Percentiles rank a stretch among this genome's conserved stretches.
These are phyloP conservation scores for Talaromyces thailandensis DNA, from an alignment of 495 filamentous ascomycete genomes.

Conservation along the genomic window DNA sequence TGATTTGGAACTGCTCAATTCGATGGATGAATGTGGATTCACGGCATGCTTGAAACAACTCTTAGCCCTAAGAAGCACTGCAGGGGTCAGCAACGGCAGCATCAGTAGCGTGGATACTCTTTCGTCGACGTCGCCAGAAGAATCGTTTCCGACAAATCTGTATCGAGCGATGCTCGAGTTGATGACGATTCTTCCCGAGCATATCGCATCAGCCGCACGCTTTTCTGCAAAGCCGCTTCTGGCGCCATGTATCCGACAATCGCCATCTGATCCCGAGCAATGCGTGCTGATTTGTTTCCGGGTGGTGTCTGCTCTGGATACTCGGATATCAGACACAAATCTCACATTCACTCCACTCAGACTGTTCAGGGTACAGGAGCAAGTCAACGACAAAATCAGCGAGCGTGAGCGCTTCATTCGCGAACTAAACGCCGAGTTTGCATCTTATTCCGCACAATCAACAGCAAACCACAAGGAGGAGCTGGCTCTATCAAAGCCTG, in stretches of 20 bases:
- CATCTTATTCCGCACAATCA: constrained; percentile 10
- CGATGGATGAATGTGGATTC: constrained; percentile 51
- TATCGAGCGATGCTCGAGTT: constrained; percentile 32
- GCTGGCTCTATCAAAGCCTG: neutral
- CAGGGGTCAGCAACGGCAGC: neutral
- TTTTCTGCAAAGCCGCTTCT: constrained; percentile 40
- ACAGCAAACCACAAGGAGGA: constrained; percentile 8
- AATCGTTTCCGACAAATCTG: constrained; percentile 33
- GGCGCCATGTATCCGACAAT: constrained; percentile 27
- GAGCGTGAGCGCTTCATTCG: constrained; percentile 44
- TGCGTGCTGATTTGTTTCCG: constrained; percentile 44
- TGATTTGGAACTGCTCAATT: constrained; percentile 48
- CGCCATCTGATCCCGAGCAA: constrained; percentile 18
- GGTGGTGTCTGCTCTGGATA: constrained; percentile 44
- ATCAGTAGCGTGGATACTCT: constrained; percentile 1
- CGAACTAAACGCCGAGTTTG: constrained; percentile 39
- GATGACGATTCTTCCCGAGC: constrained; percentile 30
- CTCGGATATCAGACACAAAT: constrained; percentile 25
- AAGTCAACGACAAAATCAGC: constrained; percentile 37
- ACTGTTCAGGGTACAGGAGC: constrained; percentile 50
- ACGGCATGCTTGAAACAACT: constrained; percentile 41
- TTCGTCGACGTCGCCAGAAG: constrained; percentile 9
- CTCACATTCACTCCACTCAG: constrained; percentile 41
- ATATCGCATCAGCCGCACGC: constrained; percentile 36
- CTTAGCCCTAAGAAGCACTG: constrained; percentile 15